Evolutionary conservation across 2,329 filamentous ascomycete species (phyloP), one percentile per base, ranked within the genome.

Genomic region (Phialophora tarda): DNA sequence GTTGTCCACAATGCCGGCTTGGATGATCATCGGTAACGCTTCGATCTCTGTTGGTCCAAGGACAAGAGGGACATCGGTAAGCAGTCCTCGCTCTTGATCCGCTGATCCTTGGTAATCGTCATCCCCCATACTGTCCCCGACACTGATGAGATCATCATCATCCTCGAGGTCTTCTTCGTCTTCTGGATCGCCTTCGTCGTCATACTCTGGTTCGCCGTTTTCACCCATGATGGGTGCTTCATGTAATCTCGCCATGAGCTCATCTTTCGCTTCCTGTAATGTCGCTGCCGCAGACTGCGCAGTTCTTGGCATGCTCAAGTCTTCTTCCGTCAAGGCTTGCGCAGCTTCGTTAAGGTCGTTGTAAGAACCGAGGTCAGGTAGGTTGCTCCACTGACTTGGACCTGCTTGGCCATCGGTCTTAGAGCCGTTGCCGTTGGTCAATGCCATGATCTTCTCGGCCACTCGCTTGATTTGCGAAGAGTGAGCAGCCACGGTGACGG

Each of bases 1-100:
- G 66, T 91, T 91, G 66, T 96, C 91, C 24, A 97, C 88, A 61
- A 98, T 96, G 69, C 93, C 96, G 14, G 92, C 93, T 82, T 97
- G 97, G 73, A 98, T 90, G 66, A 97, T 96, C 93, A 97, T 97
- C 63, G 96, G 94, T 61, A 98, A 81, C 5, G 95, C 93, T 78
- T 98, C 94, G 62, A 97, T 97, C 78, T 98, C 94, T 63, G 93
- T 93, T 0, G 94, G 94, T 51, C 96, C 93, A 32, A 98, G 83
- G 44, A 97, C 96, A 71, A 98, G 91, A 32, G 94, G 94, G 12
- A 98, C 92, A 76, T 98, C 94, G 0, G 94, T 97, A 63, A 98
- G 81, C 14, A 98, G 81, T 12, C 94, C 94, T 21, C 92, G 90
- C 75, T 84, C 81, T 67, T 84, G 81, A 69, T 84, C 82, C 11